These are phyloP conservation scores for Diaporthe citrichinensis DNA, from an alignment of 2,329 filamentous ascomycete species.

Conservation along the genomic window DNA sequence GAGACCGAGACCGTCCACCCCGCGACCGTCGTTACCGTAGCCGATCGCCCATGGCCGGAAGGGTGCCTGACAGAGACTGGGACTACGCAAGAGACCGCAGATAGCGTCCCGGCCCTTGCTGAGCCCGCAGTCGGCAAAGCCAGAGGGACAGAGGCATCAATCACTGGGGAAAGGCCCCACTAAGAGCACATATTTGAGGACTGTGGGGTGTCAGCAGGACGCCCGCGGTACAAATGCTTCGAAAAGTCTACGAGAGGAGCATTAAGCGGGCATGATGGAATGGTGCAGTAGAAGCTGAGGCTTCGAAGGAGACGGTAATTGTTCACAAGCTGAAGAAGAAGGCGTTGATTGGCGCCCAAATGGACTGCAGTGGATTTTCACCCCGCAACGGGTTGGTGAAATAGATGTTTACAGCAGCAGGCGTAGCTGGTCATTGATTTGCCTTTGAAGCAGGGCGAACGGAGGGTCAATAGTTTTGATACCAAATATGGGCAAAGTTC, in stretches of 20 bases:
- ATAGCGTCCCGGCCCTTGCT: slow-evolving; percentile 53
- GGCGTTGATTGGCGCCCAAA: not conserved
- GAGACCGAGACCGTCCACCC: slow-evolving; percentile 48
- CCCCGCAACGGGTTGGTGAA: not conserved
- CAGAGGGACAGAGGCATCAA: too few species aligned
- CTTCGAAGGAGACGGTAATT: not conserved
- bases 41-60: slow-evolving; percentile 34
- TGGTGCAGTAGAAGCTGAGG: not conserved
- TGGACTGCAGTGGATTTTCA: not conserved
- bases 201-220: not conserved
- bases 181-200: slow-evolving; percentile 41
- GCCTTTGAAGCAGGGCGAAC: not conserved
- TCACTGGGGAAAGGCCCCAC: slow-evolving; percentile 48
- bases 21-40: slow-evolving; percentile 40
- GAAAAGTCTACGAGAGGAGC: not conserved
- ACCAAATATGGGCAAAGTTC: slow-evolving; percentile 21
- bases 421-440: slow-evolving; percentile 29
- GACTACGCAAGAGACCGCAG: slow-evolving; percentile 44
- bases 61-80: slow-evolving; percentile 38
- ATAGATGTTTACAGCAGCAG: slow-evolving; percentile 1
- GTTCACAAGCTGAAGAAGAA: not conserved
- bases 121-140: slow-evolving; percentile 53
- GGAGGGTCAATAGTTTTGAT: slow-evolving; percentile 20
- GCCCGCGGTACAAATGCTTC: not conserved
- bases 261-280: not conserved